Conservation (phyloP, 345 rosid species). For the Tarenaya hassleriana region DNA sequence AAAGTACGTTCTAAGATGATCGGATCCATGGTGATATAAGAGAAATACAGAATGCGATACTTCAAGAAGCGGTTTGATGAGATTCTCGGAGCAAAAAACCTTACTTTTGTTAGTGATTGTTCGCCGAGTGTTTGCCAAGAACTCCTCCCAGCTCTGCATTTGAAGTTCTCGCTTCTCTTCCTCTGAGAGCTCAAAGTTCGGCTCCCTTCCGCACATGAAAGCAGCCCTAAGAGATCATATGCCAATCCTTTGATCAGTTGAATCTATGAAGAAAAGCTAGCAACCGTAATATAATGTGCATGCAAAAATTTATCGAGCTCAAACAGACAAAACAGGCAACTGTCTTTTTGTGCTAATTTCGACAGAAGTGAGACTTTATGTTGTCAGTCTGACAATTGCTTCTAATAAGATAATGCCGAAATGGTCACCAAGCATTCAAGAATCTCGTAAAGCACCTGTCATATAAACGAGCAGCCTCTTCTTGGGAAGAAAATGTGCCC, state of each 20-base stretch:
- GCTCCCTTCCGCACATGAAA: slow-evolving; percentile 97
- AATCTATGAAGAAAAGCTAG: too few species aligned
- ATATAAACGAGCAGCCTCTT: slow-evolving; percentile 89
- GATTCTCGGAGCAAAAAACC: not conserved
- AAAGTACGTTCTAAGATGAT: too few species aligned
- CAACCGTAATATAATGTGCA: too few species aligned
- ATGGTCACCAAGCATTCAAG: not conserved
- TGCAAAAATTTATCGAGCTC: too few species aligned
- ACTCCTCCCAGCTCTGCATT: slow-evolving; percentile 79
- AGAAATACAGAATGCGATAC: not conserved
- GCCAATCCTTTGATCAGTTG: not conserved
- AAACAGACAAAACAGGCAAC: too few species aligned
- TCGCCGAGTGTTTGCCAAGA: slow-evolving; percentile 72
- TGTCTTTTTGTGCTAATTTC: too few species aligned
- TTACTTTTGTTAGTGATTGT: slow-evolving; percentile 88
- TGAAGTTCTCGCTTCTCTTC: slow-evolving; percentile 70
- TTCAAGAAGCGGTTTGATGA: not conserved
- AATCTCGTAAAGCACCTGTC: slow-evolving; percentile 49
- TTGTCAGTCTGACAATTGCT: too few species aligned
- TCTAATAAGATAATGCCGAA: too few species aligned
- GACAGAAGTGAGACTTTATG: too few species aligned
- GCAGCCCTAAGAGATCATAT: slow-evolving; percentile 66
- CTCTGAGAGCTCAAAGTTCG: slow-evolving; percentile 76
- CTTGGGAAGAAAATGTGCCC: slow-evolving; percentile 90
- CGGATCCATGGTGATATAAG: too few species aligned